Evolutionary conservation across 176 grass and related monocot species (phyloP), one percentile per base, ranked within the genome.

Genomic region (Cenchrus purpureus): DNA sequence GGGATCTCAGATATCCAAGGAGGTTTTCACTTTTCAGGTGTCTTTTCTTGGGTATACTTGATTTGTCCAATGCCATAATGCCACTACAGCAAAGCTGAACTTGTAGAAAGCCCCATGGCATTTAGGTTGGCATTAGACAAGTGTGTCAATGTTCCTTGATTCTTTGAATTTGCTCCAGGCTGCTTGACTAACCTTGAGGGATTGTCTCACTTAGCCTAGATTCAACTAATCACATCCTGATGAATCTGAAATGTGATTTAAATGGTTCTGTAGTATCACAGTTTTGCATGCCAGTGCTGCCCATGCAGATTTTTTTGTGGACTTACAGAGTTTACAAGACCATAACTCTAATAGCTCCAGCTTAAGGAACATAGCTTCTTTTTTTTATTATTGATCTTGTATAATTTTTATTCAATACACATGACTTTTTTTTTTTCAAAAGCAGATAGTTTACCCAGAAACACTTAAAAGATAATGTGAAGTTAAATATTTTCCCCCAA

Each of bases 21-120:
- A 86, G 71, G 74, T 86, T 86, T 79, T 83, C 67, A 86, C 13
- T 78, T 86, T 79, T 83, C 52, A 87, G 25, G 11, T 81, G 56
- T 87, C 77, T 14, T 57, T 31, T 79, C 48, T 73, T 78, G 84
- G 52, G 20, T 70, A 49, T 60, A 53, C 59, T 74, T 82, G 15
- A 40, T 67, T 46, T 57, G 77, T 66, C 50, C 29, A 51, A 43
- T 74, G 69, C 34, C 45, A 65, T 28, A 49, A n/a, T 54, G 67
- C 37, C 32, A 32, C 32, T 65, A 58, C 57, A 19, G n/a, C 61
- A 56, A 57, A 82, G 83, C 57, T 85, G 68, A 82, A 63, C 66
- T 78, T 71, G 72, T 65, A 71, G 79, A 77, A 74, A 84, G 17
- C 48, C 77, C 17, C 50, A 63, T 76, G 76, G 61, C 55, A 80